Base-by-base conservation (phyloP, 257 asterid species). In the Jaltomata sinuosa region DNA sequence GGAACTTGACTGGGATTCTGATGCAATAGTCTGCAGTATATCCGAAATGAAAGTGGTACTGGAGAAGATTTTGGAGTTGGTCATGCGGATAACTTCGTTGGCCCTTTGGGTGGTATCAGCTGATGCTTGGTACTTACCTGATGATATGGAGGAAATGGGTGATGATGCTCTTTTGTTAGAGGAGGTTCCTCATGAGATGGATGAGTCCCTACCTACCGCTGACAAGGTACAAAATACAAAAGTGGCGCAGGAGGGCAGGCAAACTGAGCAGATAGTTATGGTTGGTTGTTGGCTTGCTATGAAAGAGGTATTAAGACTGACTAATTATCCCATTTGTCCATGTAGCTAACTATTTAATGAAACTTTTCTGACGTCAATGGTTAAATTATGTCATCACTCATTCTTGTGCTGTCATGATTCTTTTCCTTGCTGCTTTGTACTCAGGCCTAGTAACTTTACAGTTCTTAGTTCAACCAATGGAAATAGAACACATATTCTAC, bases 211-310 rank as follows among this genome's bases (percentile, higher is more conserved):
- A 69, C 62, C 84, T 34, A 86, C 87, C 34, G 82, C 81, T 61
- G 92, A 84, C 84, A 93, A 90, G 84, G 88, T 54, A 57, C 85
- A 89, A 84, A 90, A 25, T 84, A 68, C 85, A 18, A 85, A 86
- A 84, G 61, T 22, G 61, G 84, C 27, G 78, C 93, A 77, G 85
- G 97, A 91, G 81, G 82, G 31, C 79, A 82, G 91, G 86, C 90
- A 90, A 18, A 89, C 97, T 7, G 98, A 91, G 42, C 99, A 96
- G 89, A 91, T 92, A 79, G 95, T 96, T 78, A 93, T 96, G 99
- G 98, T 96, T 90, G 98, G 99, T 87, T 94, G 98, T 91, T 96
- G 99, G 99, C 98, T 96, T 87, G 98, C 98, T 50, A 96, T 96
- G 99, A 96, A 96, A 91, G 99, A 96, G 98, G 99, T 94, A 88